phyloP scores from a whole-genome alignment of 148 eudicot species.

The Rhododendron griersonianum region DNA sequence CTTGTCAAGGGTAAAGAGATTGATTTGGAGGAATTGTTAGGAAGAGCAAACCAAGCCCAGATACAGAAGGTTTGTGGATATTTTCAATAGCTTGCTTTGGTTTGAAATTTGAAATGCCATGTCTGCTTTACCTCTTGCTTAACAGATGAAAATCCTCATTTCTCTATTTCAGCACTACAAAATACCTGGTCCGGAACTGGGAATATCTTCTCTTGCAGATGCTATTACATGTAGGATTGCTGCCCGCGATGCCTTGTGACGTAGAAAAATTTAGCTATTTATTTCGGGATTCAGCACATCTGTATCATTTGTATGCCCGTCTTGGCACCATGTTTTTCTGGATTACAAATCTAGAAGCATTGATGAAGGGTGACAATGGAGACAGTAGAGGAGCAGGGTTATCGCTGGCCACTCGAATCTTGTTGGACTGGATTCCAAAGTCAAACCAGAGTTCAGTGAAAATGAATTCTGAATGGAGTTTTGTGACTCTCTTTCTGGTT shows the following conservation, averaged over 20 bases:
- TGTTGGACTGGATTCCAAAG: background rate
- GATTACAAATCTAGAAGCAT: background rate
- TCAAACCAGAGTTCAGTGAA: background rate
- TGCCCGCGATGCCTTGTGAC: constrained; percentile 77
- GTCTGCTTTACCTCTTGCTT: background rate
- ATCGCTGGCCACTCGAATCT: background rate
- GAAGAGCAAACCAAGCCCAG: constrained; percentile 64
- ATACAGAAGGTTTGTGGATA: constrained; percentile 63
- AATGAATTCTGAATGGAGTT: background rate
- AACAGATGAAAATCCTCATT: background rate
- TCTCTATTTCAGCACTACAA: constrained; percentile 63
- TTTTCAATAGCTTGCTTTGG: background rate
- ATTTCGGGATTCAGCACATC: background rate
- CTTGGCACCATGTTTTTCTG: background rate
- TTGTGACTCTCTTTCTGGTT: background rate
- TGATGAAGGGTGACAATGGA: background rate
- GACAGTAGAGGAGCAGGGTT: background rate
- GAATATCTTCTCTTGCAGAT: constrained; percentile 67
- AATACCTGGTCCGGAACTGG: constrained; percentile 58
- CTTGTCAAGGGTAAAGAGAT: constrained; percentile 70
- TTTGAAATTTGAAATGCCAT: background rate
- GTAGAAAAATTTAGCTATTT: background rate
- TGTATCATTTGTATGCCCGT: background rate
- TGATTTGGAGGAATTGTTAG: constrained; percentile 61
- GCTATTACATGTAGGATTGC: constrained; percentile 90